phyloP scores from a whole-genome alignment of 2,329 filamentous ascomycete genomes.

The Scopulariopsis brevicaulis region DNA sequence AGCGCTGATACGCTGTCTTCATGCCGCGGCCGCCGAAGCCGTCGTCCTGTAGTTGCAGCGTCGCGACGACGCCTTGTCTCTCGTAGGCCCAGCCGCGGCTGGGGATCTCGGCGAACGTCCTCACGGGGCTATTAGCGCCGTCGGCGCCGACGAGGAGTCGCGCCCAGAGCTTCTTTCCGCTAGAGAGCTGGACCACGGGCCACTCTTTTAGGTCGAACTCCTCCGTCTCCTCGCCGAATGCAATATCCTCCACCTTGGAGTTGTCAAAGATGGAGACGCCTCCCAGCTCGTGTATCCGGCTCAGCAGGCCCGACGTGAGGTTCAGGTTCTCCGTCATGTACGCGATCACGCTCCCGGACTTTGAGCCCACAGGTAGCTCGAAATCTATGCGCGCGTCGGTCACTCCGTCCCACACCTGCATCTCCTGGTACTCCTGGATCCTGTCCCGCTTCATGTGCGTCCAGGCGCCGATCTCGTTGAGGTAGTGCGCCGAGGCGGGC shows the following conservation, averaged over 20 bases:
- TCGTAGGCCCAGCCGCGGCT: slow-evolving; percentile 89
- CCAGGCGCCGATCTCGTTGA: slow-evolving; percentile 81
- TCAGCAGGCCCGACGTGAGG: slow-evolving; percentile 66
- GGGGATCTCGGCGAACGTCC: slow-evolving; percentile 76
- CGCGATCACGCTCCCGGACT: slow-evolving; percentile 57
- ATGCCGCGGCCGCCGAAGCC: slow-evolving; percentile 39
- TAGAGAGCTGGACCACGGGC: slow-evolving; percentile 70
- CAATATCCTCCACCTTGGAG: slow-evolving; percentile 69
- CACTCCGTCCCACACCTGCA: slow-evolving; percentile 98
- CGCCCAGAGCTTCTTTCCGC: slow-evolving; percentile 59
- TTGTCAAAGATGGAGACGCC: slow-evolving; percentile 62
- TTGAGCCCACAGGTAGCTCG: slow-evolving; percentile 44
- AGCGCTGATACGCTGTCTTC: slow-evolving; percentile 87
- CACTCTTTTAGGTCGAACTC: slow-evolving; percentile 71
- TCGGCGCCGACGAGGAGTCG: slow-evolving; percentile 86
- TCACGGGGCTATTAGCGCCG: slow-evolving; percentile 87
- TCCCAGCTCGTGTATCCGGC: slow-evolving; percentile 57
- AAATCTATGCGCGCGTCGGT: slow-evolving; percentile 83
- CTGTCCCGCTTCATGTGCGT: slow-evolving; percentile 58
- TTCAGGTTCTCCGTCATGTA: slow-evolving; percentile 97
- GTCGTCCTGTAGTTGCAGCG: slow-evolving; percentile 57
- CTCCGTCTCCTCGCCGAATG: slow-evolving; percentile 57
- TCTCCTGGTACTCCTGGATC: slow-evolving; percentile 82
- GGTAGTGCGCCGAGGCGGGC: slow-evolving; percentile 72
- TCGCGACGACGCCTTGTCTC: slow-evolving; percentile 84